A percentile compares a stretch with the other conserved stretches of the same genome.
phyloP scores from a whole-genome alignment of 495 filamentous ascomycete species.

The Hypomontagnella submonticulosa region DNA sequence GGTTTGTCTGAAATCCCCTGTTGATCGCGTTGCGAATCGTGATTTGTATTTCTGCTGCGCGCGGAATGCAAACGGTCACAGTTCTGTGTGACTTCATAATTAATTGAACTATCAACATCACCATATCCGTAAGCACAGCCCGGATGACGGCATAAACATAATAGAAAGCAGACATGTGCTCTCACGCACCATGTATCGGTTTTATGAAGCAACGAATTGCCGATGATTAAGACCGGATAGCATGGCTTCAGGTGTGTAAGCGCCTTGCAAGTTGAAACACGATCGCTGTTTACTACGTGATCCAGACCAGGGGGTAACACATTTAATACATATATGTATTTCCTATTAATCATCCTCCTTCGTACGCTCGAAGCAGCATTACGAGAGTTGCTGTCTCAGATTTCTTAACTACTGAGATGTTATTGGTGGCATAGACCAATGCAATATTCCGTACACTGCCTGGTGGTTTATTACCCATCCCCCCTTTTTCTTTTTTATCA shows the following conservation, averaged over 20 bases:
- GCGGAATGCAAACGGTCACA: neutral
- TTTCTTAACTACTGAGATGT: slow-evolving; percentile 25
- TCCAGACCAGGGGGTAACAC: slow-evolving; percentile 15
- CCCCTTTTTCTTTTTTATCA: slow-evolving; percentile 18
- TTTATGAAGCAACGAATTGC: slow-evolving; percentile 34
- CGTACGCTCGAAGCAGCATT: slow-evolving; percentile 30
- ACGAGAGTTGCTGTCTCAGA: slow-evolving; percentile 40
- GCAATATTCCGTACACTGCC: slow-evolving; percentile 7
- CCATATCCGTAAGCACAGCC: too few species aligned
- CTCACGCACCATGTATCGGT: slow-evolving; percentile 12
- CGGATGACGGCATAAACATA: slow-evolving; percentile 6
- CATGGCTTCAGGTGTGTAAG: slow-evolving; percentile 40
- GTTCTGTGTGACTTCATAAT: slow-evolving; percentile 20
- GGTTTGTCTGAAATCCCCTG: slow-evolving; percentile 39
- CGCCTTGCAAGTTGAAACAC: slow-evolving; percentile 42
- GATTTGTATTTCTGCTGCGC: slow-evolving; percentile 16
- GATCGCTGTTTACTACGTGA: slow-evolving; percentile 28
- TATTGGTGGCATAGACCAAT: slow-evolving; percentile 28
- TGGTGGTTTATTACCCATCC: slow-evolving; percentile 10
- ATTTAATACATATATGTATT: slow-evolving; percentile 5
- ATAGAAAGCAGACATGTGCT: slow-evolving; percentile 12
- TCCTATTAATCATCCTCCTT: slow-evolving; percentile 32
- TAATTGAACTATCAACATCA: slow-evolving; percentile 7
- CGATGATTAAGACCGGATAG: slow-evolving; percentile 14
- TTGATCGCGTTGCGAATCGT: slow-evolving; percentile 41